Conservation (phyloP, 2,329 filamentous ascomycete species). For the Blastomyces percursus region DNA sequence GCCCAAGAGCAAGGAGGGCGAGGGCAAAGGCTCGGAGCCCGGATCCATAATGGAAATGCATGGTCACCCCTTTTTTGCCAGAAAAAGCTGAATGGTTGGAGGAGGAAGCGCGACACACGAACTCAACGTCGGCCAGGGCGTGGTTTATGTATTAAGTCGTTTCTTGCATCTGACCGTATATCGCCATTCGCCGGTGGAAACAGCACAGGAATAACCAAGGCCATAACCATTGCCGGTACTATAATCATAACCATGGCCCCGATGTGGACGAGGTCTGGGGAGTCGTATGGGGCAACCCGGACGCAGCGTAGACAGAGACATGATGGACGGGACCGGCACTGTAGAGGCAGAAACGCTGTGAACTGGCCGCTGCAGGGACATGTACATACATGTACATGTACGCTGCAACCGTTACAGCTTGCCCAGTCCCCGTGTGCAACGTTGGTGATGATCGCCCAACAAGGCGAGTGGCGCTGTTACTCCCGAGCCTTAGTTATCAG, state of each 20-base stretch:
- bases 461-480: too few relatives aligned
- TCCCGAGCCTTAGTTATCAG: too few relatives aligned
- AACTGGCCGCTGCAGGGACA: neutral
- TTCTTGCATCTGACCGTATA: neutral
- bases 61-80: neutral
- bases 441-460: neutral
- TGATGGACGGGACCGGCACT: neutral
- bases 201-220: neutral
- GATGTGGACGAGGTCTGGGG: neutral
- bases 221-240: neutral
- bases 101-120: neutral
- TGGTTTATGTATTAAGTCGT: neutral
- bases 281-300: neutral
- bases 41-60: neutral
- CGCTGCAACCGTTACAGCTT: neutral
- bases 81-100: neutral
- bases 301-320: neutral
- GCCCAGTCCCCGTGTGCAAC: neutral
- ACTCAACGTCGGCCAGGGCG: neutral
- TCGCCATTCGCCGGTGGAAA: neutral
- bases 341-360: neutral
- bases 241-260: neutral
- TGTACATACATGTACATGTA: neutral
- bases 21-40: neutral
- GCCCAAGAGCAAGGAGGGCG: neutral